Evolutionary conservation across 768 basidiomycete species (phyloP), one percentile per base, ranked within the genome.

Genomic region (Pleurotus pulmonarius): DNA sequence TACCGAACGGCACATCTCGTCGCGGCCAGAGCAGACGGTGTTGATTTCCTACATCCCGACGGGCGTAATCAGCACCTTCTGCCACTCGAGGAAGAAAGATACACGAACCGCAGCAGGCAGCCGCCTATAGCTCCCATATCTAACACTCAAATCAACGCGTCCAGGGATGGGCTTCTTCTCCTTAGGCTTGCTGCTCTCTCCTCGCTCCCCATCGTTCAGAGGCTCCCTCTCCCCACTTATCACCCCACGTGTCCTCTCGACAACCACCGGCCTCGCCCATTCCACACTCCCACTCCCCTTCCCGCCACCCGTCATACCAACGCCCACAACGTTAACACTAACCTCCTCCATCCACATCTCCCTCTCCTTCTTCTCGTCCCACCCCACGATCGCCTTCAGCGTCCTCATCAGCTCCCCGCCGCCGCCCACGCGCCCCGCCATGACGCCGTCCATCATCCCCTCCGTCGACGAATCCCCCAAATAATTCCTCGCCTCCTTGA

Each of bases 1-100:
- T 4, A 99, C 97, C 5, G 90, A 86, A 65, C 87, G 89, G 70
- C 96, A 98, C 88, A 98, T 95, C 18, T 94, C 91, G 64, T 98
- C 97, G 13, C 97, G 89, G 2, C 97, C 97, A 2, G 95, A 91
- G 66, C 97, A 99, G 0, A 88, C 76, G 12, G 96, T 86, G 53
- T 88, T 87, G 55, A 85, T 83, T 70, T 95, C 95, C 94, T 97
- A 63, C 37, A 53, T 34, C 3, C 8, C 29, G 29, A 3, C 29
- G 29, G 11, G 29, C 11, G 7, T 34, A 2, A 8, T 64, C 49
- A 4, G 46, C 11, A 47, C 39, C 13, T 18, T 22, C 18, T 9
- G 25, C n/a, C 46, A 4, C 29, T 49, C 34, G 57, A 56, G 13
- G 45, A 43, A 55, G 24, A 53, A n/a, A 24, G 55, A 38, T 38